A percentile compares a stretch with the other conserved stretches of the same genome.
Evolutionary conservation across 441 rosid species (phyloP).

Genomic region (Hura crepitans): DNA sequence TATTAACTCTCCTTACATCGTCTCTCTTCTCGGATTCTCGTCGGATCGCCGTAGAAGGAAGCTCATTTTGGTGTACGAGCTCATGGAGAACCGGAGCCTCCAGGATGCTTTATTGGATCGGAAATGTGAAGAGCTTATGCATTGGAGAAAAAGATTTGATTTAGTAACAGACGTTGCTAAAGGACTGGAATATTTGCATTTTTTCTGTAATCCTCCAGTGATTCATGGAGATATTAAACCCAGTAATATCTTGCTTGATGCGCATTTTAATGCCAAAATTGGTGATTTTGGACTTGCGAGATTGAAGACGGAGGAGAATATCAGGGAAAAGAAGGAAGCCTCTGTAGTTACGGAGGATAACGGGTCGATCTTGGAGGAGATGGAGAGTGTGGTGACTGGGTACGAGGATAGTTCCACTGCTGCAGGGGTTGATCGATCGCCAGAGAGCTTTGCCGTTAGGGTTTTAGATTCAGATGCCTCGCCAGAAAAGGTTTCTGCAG

Average conservation of each 20-base stretch:
- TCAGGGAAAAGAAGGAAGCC: slow-evolving; percentile 32
- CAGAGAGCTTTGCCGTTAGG: slow-evolving; percentile 52
- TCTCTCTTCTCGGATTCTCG: slow-evolving; percentile 70
- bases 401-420: slow-evolving; percentile 39
- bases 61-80: slow-evolving; percentile 65
- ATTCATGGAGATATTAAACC: slow-evolving; percentile 84
- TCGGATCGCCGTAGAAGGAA: slow-evolving; percentile 51
- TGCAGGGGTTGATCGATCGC: slow-evolving; percentile 36
- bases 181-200: slow-evolving; percentile 69
- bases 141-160: slow-evolving; percentile 52
- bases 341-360: slow-evolving; percentile 45
- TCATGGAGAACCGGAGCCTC: slow-evolving; percentile 75
- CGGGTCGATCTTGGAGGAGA: slow-evolving; percentile 69
- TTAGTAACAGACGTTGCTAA: slow-evolving; percentile 54
- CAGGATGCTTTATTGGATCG: slow-evolving; percentile 70
- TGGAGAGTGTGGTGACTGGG: slow-evolving; percentile 54
- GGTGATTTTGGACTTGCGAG: slow-evolving; percentile 83
- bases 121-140: slow-evolving; percentile 62
- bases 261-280: slow-evolving; percentile 59
- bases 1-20: slow-evolving; percentile 53
- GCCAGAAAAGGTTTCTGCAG: slow-evolving; percentile 28
- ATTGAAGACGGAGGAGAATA: slow-evolving; percentile 46
- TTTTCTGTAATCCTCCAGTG: slow-evolving; percentile 50
- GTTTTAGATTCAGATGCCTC: slow-evolving; percentile 44
- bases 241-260: slow-evolving; percentile 61